Evolutionary conservation across 2,329 filamentous ascomycete species (phyloP), one percentile per base, ranked within the genome.

Genomic region (Aspergillus sp.): DNA sequence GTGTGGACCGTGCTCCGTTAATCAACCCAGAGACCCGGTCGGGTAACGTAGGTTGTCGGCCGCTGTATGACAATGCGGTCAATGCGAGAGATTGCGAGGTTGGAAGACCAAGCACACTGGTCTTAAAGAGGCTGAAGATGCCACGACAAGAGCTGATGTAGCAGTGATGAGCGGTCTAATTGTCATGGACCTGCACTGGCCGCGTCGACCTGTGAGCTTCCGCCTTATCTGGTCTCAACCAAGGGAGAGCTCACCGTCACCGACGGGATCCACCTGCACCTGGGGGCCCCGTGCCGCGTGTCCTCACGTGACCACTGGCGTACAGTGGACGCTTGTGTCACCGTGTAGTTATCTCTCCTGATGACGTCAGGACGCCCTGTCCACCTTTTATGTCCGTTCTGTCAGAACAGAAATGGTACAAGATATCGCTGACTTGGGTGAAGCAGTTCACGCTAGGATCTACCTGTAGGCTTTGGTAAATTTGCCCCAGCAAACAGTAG

Each of bases 271-370:
- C 59, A 61, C 55, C 17, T 43, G 55, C 53, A 58, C 50, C 59
- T 50, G 59, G 59, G 59, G 63, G 53, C 36, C 53, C 53, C 53
- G 53, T 55, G 53, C 61, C 56, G 62, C 56, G 60, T 59, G 58
- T 59, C 21, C 43, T 60, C 63, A 64, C 63, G 63, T 64, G 63
- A 64, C 15, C n/a, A 10, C 4, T 1, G 41, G 17, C 17, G 17
- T 36, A 36, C 32, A 36, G 12, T 36, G 38, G 38, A 41, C 38
- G 13, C 41, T 17, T n/a, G 47, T 49, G 21, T n/a, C 3, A 55
- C 17, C 2, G 6, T 8, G 25, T 1, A 28, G 25, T 28, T 28
- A n/a, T 30, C 23, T 43, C 23, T 19, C 17, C 13, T 7, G 39
- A 43, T 63, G 62, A 62, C 62, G 58, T 64, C 62, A 63, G 50